Percentiles rank a stretch among this genome's conserved stretches.
Evolutionary conservation across 257 asterid species (phyloP).

Genomic region (Salvia rosmarinus): DNA sequence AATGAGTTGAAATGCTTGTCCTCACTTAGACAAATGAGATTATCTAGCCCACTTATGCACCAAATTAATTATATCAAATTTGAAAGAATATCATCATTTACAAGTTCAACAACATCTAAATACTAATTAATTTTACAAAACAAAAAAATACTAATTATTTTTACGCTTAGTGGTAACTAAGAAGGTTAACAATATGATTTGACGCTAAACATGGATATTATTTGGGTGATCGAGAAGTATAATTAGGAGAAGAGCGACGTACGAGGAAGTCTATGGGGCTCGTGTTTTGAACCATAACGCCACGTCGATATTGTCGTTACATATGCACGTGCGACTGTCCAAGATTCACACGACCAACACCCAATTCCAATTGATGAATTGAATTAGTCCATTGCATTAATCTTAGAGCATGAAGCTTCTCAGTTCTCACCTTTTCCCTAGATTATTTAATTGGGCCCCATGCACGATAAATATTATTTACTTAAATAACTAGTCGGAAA

Average conservation of each 20-base stretch:
- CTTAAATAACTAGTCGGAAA: too few species aligned
- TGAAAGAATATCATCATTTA: too few species aligned
- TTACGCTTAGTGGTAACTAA: too few species aligned
- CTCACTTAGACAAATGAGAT: too few species aligned
- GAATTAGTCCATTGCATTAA: background rate
- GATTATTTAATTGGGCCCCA: background rate
- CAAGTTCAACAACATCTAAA: too few species aligned
- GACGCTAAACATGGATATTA: background rate
- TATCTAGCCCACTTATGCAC: too few species aligned
- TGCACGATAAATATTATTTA: background rate
- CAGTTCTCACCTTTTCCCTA: background rate
- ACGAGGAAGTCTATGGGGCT: constrained; percentile 17
- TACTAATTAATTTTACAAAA: too few species aligned
- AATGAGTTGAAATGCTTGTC: too few species aligned
- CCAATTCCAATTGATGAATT: background rate
- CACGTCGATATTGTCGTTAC: constrained; percentile 5
- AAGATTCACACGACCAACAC: constrained; percentile 30
- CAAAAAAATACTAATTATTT: too few species aligned
- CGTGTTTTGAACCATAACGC: constrained; percentile 1
- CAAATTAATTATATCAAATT: too few species aligned
- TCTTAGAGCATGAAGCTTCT: background rate
- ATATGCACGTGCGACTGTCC: constrained; percentile 42
- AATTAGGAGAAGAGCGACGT: background rate
- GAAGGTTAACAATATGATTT: background rate
- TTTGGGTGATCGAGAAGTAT: background rate